These are phyloP conservation scores for Blastocystis sp. DNA, from an alignment of 352 stramenopile species.

Conservation along the genomic window DNA sequence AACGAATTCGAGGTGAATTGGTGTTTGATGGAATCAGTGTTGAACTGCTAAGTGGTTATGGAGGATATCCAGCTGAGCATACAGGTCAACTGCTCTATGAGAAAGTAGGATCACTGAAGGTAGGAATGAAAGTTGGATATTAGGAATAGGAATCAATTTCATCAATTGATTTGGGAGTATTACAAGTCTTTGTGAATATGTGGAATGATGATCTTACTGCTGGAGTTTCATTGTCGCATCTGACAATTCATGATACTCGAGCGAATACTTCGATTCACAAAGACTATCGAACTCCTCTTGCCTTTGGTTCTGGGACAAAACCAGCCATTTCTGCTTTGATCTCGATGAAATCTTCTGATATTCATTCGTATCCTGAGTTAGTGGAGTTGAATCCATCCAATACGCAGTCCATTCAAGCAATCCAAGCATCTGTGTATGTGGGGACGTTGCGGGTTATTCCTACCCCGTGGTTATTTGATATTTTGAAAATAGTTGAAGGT, in stretches of 20 bases:
- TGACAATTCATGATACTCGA: conserved; percentile 15
- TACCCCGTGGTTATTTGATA: conserved; percentile 48
- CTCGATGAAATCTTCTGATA: background rate
- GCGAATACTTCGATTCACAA: background rate
- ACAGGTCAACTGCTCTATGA: conserved; percentile 31
- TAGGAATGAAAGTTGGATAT: background rate
- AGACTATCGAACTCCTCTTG: conserved; percentile 7
- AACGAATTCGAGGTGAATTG: conserved; percentile 10
- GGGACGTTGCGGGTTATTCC: conserved; percentile 36
- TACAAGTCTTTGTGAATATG: conserved; percentile 32
- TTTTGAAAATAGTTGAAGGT: conserved; percentile 29
- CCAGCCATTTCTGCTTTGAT: conserved; percentile 21
- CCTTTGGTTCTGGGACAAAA: conserved; percentile 9
- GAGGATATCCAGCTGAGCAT: background rate
- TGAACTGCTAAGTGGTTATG: conserved; percentile 17
- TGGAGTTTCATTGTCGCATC: conserved; percentile 5
- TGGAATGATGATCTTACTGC: background rate
- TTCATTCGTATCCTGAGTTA: background rate
- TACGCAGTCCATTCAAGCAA: background rate
- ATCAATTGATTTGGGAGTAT: conserved; percentile 15
- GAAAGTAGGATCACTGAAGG: conserved; percentile 34
- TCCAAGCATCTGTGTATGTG: background rate
- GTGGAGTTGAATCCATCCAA: background rate
- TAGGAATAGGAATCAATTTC: conserved; percentile 40
- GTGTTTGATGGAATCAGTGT: conserved; percentile 56